Conservation (phyloP, 345 rosid genomes). For the Gynandropsis gynandra region DNA sequence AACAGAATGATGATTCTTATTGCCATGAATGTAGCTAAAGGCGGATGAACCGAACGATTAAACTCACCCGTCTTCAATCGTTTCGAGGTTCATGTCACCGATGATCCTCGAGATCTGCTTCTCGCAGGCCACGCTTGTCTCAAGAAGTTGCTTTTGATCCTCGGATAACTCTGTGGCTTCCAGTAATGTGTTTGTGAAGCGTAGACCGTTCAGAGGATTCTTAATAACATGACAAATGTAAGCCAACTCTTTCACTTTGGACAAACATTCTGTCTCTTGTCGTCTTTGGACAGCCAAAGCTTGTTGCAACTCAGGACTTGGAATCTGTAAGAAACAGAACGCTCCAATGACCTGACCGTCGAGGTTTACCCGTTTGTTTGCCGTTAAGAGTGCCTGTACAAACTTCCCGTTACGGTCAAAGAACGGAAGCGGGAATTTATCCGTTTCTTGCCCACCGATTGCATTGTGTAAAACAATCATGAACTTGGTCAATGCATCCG, state of each 20-base stretch:
- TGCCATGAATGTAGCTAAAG: slow-evolving; percentile 6
- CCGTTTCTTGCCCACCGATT: slow-evolving; percentile 76
- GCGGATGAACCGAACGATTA: slow-evolving; percentile 2
- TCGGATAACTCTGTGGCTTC: slow-evolving; percentile 63
- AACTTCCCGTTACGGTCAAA: slow-evolving; percentile 64
- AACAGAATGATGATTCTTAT: background rate
- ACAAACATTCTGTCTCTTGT: slow-evolving; percentile 52
- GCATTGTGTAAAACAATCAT: slow-evolving; percentile 90
- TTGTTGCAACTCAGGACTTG: slow-evolving; percentile 88
- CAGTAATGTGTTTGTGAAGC: slow-evolving; percentile 65
- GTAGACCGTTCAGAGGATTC: slow-evolving; percentile 72
- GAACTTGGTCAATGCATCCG: slow-evolving; percentile 81
- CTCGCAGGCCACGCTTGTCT: slow-evolving; percentile 80
- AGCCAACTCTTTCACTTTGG: slow-evolving; percentile 73
- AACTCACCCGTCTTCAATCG: slow-evolving; percentile 74
- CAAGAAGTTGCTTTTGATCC: slow-evolving; percentile 84
- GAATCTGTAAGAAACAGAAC: slow-evolving; percentile 94
- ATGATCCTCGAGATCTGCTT: slow-evolving; percentile 71
- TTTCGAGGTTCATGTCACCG: slow-evolving; percentile 54
- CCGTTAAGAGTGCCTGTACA: slow-evolving; percentile 79
- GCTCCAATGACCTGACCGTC: slow-evolving; percentile 78
- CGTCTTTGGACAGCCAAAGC: slow-evolving; percentile 67
- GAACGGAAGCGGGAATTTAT: slow-evolving; percentile 73
- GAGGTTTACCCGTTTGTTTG: slow-evolving; percentile 66
- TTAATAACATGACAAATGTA: slow-evolving; percentile 74